Evolutionary conservation across 352 stramenopile genomes (phyloP).

Genomic region (Paralagenidium karlingii): DNA sequence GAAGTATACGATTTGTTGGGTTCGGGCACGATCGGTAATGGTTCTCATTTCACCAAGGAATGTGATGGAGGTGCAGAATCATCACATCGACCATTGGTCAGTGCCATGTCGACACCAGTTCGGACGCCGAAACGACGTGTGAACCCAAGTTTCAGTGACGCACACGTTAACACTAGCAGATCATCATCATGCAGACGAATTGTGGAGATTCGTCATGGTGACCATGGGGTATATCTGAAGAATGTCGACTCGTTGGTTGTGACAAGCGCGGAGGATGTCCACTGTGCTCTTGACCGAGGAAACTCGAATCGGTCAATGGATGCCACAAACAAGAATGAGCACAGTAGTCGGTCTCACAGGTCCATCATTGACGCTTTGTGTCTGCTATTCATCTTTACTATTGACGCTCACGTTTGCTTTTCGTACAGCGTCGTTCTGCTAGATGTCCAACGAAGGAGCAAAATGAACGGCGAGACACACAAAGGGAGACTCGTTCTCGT

Average conservation of each 20-base stretch:
- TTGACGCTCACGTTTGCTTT: too few species aligned
- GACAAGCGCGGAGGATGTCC: slow-evolving; percentile 17
- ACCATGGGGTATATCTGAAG: slow-evolving; percentile 52
- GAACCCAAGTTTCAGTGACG: too few species aligned
- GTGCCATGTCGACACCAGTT: too few species aligned
- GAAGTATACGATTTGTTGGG: slow-evolving; percentile 66
- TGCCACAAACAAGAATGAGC: slow-evolving; percentile 14
- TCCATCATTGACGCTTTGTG: neutral
- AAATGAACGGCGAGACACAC: slow-evolving; percentile 19
- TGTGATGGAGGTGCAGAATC: too few species aligned
- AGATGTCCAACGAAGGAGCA: slow-evolving; percentile 35
- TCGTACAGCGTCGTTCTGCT: slow-evolving; percentile 46
- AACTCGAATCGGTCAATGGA: slow-evolving; percentile 16
- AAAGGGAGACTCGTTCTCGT: slow-evolving; percentile 47
- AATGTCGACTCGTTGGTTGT: slow-evolving; percentile 35
- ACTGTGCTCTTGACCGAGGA: slow-evolving; percentile 21
- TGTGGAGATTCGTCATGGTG: slow-evolving; percentile 69
- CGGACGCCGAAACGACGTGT: too few species aligned
- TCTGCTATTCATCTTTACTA: neutral
- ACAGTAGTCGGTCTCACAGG: slow-evolving; percentile 42
- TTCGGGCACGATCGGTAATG: neutral
- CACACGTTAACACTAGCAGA: too few species aligned
- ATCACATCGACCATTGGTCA: too few species aligned
- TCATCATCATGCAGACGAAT: too few species aligned
- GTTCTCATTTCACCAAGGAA: too few species aligned